A percentile compares a stretch with the other conserved stretches of the same genome.
phyloP scores from a whole-genome alignment of 2,329 filamentous ascomycete genomes.

The Teratosphaeria viscida region DNA sequence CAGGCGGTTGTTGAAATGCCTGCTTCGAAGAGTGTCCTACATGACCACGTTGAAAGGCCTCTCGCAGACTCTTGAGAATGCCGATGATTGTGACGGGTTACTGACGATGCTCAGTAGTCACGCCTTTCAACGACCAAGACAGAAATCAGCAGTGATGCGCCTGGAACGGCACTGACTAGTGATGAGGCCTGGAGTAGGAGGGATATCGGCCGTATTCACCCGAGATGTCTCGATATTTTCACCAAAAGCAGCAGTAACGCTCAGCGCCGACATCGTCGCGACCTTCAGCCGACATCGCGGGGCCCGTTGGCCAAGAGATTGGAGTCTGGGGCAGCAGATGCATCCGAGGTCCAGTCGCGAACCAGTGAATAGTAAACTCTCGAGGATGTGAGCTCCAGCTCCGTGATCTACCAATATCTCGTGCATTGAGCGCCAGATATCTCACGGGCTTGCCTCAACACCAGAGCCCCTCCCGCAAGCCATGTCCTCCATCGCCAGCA shows the following conservation, averaged over 20 bases:
- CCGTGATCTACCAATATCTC: neutral
- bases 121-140: neutral
- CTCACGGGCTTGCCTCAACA: neutral
- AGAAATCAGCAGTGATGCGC: neutral
- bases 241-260: neutral
- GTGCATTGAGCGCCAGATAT: neutral
- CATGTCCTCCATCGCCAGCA: conserved; percentile 31
- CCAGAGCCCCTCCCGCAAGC: neutral
- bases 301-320: neutral
- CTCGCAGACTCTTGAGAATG: neutral
- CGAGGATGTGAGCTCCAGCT: neutral
- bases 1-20: neutral
- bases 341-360: neutral
- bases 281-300: neutral
- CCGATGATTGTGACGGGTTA: neutral
- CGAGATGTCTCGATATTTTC: neutral
- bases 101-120: neutral
- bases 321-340: neutral
- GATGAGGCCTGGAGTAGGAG: neutral
- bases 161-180: neutral
- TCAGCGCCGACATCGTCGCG: neutral
- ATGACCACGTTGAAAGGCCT: neutral
- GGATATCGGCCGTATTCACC: neutral
- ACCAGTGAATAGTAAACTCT: neutral
- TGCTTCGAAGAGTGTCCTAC: neutral